Conservation (phyloP, 768 basidiomycete species). For the Lentinula edodes region DNA sequence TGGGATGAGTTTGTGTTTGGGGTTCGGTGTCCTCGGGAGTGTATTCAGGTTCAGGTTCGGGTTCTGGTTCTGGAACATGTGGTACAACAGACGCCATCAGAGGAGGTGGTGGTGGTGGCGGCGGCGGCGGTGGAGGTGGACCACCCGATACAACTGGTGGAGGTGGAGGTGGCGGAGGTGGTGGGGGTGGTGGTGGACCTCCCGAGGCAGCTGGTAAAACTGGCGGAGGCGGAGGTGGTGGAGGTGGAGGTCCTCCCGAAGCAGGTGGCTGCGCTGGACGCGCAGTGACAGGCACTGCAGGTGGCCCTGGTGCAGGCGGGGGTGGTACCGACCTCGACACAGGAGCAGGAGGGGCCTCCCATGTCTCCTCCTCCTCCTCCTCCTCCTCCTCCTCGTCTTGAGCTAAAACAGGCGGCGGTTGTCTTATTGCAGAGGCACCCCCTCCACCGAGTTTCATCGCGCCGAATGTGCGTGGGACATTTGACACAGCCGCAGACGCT, state of each 20-base stretch:
- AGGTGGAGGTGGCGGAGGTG: background rate
- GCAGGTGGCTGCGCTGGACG: constrained; percentile 29
- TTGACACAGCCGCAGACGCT: constrained; percentile 19
- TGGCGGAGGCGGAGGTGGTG: constrained; percentile 33
- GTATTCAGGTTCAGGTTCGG: constrained; percentile 10
- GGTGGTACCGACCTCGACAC: constrained; percentile 28
- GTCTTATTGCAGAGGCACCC: background rate
- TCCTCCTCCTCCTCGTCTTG: background rate
- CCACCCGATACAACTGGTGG: background rate
- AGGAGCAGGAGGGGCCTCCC: background rate
- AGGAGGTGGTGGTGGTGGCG: constrained; percentile 11
- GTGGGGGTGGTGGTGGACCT: constrained; percentile 9
- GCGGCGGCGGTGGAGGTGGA: no score
- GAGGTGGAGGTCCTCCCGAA: constrained; percentile 24
- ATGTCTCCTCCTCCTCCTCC: background rate
- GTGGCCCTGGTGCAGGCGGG: constrained; percentile 39
- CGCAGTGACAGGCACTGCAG: constrained; percentile 33
- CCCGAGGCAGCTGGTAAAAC: no score
- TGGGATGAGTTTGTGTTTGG: no score
- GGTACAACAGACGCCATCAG: constrained; percentile 6
- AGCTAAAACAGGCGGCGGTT: background rate
- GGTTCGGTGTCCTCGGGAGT: no score
- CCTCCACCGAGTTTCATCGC: constrained; percentile 4
- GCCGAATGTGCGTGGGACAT: constrained; percentile 39
- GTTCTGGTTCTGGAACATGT: constrained; percentile 10